These are phyloP conservation scores for Staphylotrichum tortipilum DNA, from an alignment of 495 filamentous ascomycete species.

Conservation along the genomic window DNA sequence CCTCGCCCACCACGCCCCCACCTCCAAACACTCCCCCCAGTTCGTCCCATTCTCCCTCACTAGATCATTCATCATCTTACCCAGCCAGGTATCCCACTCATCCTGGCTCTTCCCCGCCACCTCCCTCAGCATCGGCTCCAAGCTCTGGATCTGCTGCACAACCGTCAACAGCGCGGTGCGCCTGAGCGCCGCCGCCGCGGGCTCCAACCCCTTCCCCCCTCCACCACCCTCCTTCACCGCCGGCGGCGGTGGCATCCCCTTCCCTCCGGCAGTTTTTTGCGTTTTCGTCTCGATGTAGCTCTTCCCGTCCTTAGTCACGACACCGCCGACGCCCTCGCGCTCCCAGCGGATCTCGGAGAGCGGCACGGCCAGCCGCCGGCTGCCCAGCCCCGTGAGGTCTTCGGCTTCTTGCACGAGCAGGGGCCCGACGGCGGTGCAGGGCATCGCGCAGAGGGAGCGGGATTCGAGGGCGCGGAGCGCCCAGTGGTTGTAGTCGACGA, in stretches of 20 bases:
- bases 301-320: slow-evolving; percentile 45
- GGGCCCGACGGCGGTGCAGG: slow-evolving; percentile 72
- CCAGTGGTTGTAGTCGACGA: slow-evolving; percentile 82
- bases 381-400: slow-evolving; percentile 57
- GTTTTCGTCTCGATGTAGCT: slow-evolving; percentile 37
- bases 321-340: slow-evolving; percentile 55
- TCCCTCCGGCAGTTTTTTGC: too few relatives aligned
- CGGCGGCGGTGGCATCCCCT: background rate
- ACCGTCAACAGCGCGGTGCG: slow-evolving; percentile 71
- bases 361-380: slow-evolving; percentile 73
- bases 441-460: slow-evolving; percentile 60
- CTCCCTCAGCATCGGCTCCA: slow-evolving; percentile 78
- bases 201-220: slow-evolving; percentile 46
- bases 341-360: slow-evolving; percentile 86
- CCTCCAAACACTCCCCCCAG: slow-evolving; percentile 84
- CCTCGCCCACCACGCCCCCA: slow-evolving; percentile 85
- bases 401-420: slow-evolving; percentile 75
- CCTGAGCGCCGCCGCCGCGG: slow-evolving; percentile 66
- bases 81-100: slow-evolving; percentile 88
- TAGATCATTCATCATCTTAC: slow-evolving; percentile 76
- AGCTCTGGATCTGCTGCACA: slow-evolving; percentile 77
- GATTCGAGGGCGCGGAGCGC: slow-evolving; percentile 65
- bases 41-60: slow-evolving; percentile 68
- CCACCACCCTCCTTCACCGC: background rate
- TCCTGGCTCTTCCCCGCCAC: slow-evolving; percentile 76